Evolutionary conservation across 495 filamentous ascomycete species (phyloP).

Genomic region (Parathielavia appendiculata): DNA sequence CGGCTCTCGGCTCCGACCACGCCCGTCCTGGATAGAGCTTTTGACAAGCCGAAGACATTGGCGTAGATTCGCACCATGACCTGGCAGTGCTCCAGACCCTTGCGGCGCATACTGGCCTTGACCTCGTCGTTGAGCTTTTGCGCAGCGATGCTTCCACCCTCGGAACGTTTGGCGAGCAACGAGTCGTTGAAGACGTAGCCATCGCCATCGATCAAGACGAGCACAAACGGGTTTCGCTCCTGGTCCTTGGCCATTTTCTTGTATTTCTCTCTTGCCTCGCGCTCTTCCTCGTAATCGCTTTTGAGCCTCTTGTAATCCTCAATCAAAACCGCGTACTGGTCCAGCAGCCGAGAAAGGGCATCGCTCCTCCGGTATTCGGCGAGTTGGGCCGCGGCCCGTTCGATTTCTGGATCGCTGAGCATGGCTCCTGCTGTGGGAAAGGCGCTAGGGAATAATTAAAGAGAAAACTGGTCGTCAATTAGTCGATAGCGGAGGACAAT

Average conservation of each 20-base stretch:
- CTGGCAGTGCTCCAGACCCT: slow-evolving; percentile 47
- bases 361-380: slow-evolving; percentile 6
- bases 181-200: slow-evolving; percentile 58
- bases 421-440: neutral
- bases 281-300: slow-evolving; percentile 55
- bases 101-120: slow-evolving; percentile 42
- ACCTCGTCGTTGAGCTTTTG: slow-evolving; percentile 49
- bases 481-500: too few species aligned
- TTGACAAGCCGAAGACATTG: slow-evolving; percentile 38
- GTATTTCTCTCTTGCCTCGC: slow-evolving; percentile 49
- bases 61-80: slow-evolving; percentile 60
- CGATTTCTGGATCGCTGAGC: slow-evolving; percentile 18
- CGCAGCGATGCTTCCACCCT: slow-evolving; percentile 56
- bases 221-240: slow-evolving; percentile 55
- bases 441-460: too few species aligned
- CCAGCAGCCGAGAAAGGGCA: slow-evolving; percentile 33
- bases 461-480: too few species aligned
- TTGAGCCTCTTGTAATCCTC: slow-evolving; percentile 49
- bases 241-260: slow-evolving; percentile 49
- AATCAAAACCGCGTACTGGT: slow-evolving; percentile 41
- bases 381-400: slow-evolving; percentile 13
- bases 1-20: slow-evolving; percentile 47
- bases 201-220: slow-evolving; percentile 59
- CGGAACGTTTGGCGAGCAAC: slow-evolving; percentile 45
- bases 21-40: slow-evolving; percentile 42